These are phyloP conservation scores for Entophlyctis luteolus DNA, from an alignment of 192 early-diverging fungal genomes.

Conservation along the genomic window DNA sequence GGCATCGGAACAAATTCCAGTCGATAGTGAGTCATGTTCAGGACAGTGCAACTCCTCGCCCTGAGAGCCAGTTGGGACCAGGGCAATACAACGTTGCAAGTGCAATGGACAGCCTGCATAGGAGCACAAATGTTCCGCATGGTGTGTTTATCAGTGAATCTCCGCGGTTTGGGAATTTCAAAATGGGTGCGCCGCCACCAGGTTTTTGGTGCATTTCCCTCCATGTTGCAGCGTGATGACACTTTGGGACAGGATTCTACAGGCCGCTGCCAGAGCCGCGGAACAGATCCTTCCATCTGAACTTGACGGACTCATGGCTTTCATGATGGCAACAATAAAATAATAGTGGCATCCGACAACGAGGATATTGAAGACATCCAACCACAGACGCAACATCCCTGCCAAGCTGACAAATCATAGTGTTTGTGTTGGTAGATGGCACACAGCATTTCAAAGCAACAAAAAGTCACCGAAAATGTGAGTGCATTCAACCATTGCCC, in stretches of 20 bases:
- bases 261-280: constrained; percentile 24
- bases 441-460: too few species aligned
- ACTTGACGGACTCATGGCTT: constrained; percentile 36
- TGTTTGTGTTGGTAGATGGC: too few species aligned
- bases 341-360: too few species aligned
- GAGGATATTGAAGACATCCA: too few species aligned
- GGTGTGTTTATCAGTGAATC: constrained; percentile 33
- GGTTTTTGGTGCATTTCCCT: background rate
- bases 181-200: constrained; percentile 27
- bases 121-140: background rate
- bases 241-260: constrained; percentile 34
- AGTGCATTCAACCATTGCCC: too few species aligned
- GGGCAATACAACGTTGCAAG: constrained; percentile 40
- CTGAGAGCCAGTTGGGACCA: constrained; percentile 33
- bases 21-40: constrained; percentile 26
- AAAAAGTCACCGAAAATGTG: too few species aligned
- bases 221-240: background rate
- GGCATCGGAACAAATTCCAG: constrained; percentile 29
- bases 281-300: constrained; percentile 34
- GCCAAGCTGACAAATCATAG: too few species aligned
- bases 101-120: constrained; percentile 31
- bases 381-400: too few species aligned
- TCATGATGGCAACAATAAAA: constrained; percentile 22
- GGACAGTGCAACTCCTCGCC: constrained; percentile 12
- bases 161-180: constrained; percentile 28